These are phyloP conservation scores for Aspergillus chevalieri DNA, from an alignment of 2,329 filamentous ascomycete genomes.

Conservation along the genomic window DNA sequence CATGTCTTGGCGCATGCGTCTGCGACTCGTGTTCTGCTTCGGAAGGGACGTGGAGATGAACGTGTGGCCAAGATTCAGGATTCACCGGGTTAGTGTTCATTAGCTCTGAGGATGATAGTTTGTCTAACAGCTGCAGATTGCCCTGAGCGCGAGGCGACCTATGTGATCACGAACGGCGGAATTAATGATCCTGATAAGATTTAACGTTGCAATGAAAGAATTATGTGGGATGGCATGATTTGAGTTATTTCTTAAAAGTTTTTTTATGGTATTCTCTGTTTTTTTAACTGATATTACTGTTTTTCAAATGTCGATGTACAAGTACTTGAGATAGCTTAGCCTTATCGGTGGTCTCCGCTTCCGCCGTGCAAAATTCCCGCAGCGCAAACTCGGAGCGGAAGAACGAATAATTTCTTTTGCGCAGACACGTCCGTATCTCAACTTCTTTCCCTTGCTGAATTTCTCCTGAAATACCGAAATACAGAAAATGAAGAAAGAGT, in stretches of 20 bases:
- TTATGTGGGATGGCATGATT: not conserved
- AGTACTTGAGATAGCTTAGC: not conserved
- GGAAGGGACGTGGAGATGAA: conserved; percentile 64
- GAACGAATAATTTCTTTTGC: not conserved
- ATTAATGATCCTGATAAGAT: conserved; percentile 62
- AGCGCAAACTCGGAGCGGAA: conserved; percentile 1
- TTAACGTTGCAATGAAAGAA: not conserved
- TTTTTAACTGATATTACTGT: not conserved
- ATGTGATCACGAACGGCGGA: conserved; percentile 63
- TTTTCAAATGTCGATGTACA: not conserved
- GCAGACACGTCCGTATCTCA: not conserved
- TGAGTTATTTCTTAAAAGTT: not conserved
- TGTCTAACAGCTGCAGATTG: conserved; percentile 46
- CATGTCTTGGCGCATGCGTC: conserved; percentile 66
- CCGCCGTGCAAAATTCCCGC: conserved; percentile 13
- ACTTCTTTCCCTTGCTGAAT: not conserved
- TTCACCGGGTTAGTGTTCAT: conserved; percentile 50
- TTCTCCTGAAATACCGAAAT: not conserved
- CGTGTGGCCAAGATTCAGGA: conserved; percentile 64
- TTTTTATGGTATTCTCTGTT: not conserved
- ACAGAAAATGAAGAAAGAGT: conserved; percentile 31
- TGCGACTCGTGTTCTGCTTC: conserved; percentile 58
- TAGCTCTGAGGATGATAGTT: not conserved
- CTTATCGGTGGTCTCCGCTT: conserved; percentile 9
- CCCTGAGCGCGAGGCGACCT: conserved; percentile 62